These are phyloP conservation scores for Coemansia sp. DNA, from an alignment of 192 early-diverging fungal species.

Conservation along the genomic window DNA sequence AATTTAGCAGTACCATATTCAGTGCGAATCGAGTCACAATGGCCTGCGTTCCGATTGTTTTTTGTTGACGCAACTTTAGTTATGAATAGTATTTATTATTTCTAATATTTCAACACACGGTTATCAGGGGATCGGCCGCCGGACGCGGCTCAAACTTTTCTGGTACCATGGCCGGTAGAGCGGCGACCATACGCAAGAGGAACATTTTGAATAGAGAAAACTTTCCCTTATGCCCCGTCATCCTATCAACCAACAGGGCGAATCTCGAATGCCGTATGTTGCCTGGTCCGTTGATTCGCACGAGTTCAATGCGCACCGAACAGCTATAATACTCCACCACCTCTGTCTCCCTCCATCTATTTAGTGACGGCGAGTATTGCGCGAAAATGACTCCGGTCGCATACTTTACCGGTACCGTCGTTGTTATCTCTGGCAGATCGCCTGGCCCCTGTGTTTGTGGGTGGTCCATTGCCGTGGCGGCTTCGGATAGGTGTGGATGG, in stretches of 20 bases:
- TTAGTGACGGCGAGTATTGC: slow-evolving; percentile 51
- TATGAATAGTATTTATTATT: not conserved
- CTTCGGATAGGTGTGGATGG: slow-evolving; percentile 11
- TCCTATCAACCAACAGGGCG: slow-evolving; percentile 37
- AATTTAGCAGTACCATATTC: too few relatives aligned
- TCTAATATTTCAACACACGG: slow-evolving; percentile 6
- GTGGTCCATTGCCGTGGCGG: not conserved
- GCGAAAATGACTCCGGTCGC: slow-evolving; percentile 29
- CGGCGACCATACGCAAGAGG: slow-evolving; percentile 29
- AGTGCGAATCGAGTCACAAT: too few relatives aligned
- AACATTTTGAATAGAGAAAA: slow-evolving; percentile 35
- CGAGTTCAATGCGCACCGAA: slow-evolving; percentile 44
- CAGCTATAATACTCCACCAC: slow-evolving; percentile 53
- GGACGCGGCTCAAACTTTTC: slow-evolving; percentile 12
- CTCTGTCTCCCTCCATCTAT: slow-evolving; percentile 41
- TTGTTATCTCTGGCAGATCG: slow-evolving; percentile 4
- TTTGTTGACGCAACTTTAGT: too few relatives aligned
- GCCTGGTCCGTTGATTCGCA: slow-evolving; percentile 10
- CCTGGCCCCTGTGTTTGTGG: not conserved
- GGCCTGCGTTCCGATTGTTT: too few relatives aligned
- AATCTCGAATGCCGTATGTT: slow-evolving; percentile 16
- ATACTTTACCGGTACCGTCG: slow-evolving; percentile 31
- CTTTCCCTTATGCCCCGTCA: slow-evolving; percentile 47
- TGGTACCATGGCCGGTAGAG: slow-evolving; percentile 14
- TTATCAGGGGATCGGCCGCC: not conserved